Conservation (phyloP, 1,139 yeast genomes). For the Torulaspora globosa region DNA sequence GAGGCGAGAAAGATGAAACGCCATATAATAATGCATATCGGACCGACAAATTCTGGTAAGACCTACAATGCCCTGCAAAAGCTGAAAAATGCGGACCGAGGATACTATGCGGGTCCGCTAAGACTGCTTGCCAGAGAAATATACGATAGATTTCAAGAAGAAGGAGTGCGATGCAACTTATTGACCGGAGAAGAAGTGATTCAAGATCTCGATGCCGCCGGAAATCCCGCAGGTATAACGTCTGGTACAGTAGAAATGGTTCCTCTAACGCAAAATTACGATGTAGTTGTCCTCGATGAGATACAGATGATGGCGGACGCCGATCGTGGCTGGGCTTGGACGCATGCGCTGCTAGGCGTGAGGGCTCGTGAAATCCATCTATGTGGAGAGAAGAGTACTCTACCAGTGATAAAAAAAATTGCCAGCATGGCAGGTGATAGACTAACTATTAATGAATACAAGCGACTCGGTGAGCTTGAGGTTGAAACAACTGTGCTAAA, state of each 20-base stretch:
- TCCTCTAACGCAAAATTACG: conserved; percentile 61
- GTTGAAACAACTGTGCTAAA: conserved; percentile 46
- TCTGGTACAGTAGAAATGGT: conserved; percentile 96
- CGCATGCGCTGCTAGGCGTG: conserved; percentile 83
- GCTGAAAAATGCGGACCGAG: conserved; percentile 64
- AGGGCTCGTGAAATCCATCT: conserved; percentile 81
- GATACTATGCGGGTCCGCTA: conserved; percentile 93
- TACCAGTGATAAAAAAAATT: conserved; percentile 57
- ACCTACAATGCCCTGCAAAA: conserved; percentile 77
- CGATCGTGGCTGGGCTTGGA: conserved; percentile 91
- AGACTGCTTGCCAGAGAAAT: conserved; percentile 87
- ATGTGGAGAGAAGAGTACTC: conserved; percentile 89
- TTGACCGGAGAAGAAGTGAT: conserved; percentile 93
- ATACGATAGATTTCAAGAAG: conserved; percentile 68
- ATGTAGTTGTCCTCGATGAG: conserved; percentile 89
- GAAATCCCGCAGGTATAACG: conserved; percentile 66
- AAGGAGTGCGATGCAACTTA: conserved; percentile 70
- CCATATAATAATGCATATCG: conserved; percentile 82
- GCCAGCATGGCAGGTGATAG: conserved; percentile 75
- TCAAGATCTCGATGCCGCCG: conserved; percentile 61
- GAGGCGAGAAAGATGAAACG: conserved; percentile 77
- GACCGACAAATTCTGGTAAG: conserved; percentile 98
- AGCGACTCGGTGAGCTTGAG: conserved; percentile 67
- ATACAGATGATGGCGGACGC: conserved; percentile 89
- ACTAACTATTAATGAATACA: conserved; percentile 60